Conservation (phyloP, 768 basidiomycete genomes). For the Asterophora parasitica region DNA sequence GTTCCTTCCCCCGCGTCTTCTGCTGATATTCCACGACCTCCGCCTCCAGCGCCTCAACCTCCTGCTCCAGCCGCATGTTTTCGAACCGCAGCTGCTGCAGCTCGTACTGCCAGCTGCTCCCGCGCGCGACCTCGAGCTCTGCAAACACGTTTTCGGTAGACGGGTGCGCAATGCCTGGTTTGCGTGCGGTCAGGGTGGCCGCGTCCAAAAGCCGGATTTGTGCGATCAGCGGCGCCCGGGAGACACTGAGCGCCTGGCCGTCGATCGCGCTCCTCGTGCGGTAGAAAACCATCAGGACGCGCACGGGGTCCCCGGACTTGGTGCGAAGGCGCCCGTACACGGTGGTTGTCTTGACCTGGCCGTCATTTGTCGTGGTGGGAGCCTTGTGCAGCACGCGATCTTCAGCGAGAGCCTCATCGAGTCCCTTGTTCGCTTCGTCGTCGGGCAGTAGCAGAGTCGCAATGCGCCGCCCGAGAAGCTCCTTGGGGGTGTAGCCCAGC, state of each 20-base stretch:
- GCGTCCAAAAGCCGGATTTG: slow-evolving; percentile 30
- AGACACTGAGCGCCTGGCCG: slow-evolving; percentile 20
- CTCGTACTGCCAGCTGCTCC: slow-evolving; percentile 92
- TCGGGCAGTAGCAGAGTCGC: slow-evolving; percentile 30
- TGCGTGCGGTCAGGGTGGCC: slow-evolving; percentile 1
- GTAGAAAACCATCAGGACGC: slow-evolving; percentile 26
- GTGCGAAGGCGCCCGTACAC: slow-evolving; percentile 33
- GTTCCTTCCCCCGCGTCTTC: no score
- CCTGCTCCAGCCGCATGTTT: slow-evolving; percentile 62
- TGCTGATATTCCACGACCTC: not conserved
- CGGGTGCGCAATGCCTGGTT: slow-evolving; percentile 3
- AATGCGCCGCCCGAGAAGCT: slow-evolving; percentile 47
- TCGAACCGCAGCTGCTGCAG: slow-evolving; percentile 75
- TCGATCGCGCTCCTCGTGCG: slow-evolving; percentile 17
- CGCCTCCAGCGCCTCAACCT: slow-evolving; percentile 34
- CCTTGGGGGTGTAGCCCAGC: slow-evolving; percentile 56
- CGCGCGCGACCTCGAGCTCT: slow-evolving; percentile 61
- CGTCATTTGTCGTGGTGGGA: slow-evolving; percentile 11
- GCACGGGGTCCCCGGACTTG: slow-evolving; percentile 29
- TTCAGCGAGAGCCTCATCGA: slow-evolving; percentile 1
- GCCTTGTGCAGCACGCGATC: slow-evolving; percentile 16
- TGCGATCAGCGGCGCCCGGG: slow-evolving; percentile 32
- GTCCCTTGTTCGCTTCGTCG: slow-evolving; percentile 15
- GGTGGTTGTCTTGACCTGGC: slow-evolving; percentile 19
- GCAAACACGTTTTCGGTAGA: slow-evolving; percentile 51